A percentile compares a stretch with the other conserved stretches of the same genome.
phyloP scores from a whole-genome alignment of 2,329 filamentous ascomycete genomes.

The Alternaria postmessia region DNA sequence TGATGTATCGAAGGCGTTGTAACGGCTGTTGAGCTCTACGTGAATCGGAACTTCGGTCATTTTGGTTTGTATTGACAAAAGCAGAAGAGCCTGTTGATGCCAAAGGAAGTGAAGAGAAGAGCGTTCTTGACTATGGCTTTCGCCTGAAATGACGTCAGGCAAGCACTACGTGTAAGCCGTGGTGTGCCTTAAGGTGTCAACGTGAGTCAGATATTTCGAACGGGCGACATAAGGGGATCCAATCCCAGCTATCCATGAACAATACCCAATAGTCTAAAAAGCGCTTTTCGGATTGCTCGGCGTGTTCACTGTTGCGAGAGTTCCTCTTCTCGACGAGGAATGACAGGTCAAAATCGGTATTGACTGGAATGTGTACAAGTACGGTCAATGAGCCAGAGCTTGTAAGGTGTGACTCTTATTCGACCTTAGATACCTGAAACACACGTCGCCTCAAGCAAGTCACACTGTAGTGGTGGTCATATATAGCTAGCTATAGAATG shows the following conservation, averaged over 20 bases:
- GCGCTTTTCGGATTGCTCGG: no score
- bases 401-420: no score
- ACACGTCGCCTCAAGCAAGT: no score
- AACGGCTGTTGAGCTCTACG: slow-evolving; percentile 1
- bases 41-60: neutral
- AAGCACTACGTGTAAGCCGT: neutral
- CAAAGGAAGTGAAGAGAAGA: neutral
- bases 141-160: neutral
- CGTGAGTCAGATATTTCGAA: neutral
- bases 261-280: no score
- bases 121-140: neutral
- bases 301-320: no score
- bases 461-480: no score
- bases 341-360: no score
- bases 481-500: no score
- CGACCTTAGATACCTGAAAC: no score
- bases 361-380: no score
- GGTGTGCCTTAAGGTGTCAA: neutral
- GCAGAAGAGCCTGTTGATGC: neutral
- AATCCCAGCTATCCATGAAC: neutral
- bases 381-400: no score
- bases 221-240: neutral
- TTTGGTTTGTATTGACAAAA: neutral
- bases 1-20: slow-evolving; percentile 1
- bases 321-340: no score